Evolutionary conservation across 2,329 filamentous ascomycete genomes (phyloP), one percentile per base, ranked within the genome.

Genomic region (Monilinia laxa): DNA sequence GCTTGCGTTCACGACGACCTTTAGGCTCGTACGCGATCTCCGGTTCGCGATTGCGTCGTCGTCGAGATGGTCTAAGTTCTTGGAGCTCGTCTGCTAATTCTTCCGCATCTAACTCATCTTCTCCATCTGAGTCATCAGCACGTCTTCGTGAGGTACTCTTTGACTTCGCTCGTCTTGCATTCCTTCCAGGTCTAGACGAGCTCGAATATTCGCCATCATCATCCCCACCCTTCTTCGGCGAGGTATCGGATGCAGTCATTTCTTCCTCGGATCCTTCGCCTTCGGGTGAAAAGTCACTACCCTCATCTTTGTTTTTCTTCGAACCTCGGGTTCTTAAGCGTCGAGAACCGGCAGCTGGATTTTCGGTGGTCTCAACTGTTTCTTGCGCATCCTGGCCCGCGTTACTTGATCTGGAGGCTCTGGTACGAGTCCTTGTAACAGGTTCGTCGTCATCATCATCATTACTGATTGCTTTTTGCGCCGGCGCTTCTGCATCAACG

Each of bases 81-180:
- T 86, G 82, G 18, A 87, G 81, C 75, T 90, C 88, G 76, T 89
- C 86, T 7, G 85, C 86, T 62, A 90, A 77, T 73, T 90, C 88
- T 67, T 89, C 84, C 60, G 84, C 78, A 71, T 90, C 86, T 23
- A 89, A 80, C 53, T 84, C 82, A 78, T 81, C 81, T 74, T 72
- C 88, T 70, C 82, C 87, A 70, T 77, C 84, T 0, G 85, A 87
- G 42, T 63, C 56, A 53, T 83, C 84, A 14, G 77, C 78, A 16
- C 78, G 79, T 45, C 80, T 81, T 52, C 82, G 81, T n/a, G 76
- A 76, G 68, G 77, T 81, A 67, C 81, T 81, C 56, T 80, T 79
- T 10, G 81, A 81, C 56, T 81, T 77, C 76, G 72, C 77, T 76
- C 73, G 68, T 9, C 55, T 68, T n/a, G 71, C 76, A 67, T 79